These are phyloP conservation scores for Pseudozyma tsukubaensis DNA, from an alignment of 1,284 basidiomycete species.

Conservation along the genomic window DNA sequence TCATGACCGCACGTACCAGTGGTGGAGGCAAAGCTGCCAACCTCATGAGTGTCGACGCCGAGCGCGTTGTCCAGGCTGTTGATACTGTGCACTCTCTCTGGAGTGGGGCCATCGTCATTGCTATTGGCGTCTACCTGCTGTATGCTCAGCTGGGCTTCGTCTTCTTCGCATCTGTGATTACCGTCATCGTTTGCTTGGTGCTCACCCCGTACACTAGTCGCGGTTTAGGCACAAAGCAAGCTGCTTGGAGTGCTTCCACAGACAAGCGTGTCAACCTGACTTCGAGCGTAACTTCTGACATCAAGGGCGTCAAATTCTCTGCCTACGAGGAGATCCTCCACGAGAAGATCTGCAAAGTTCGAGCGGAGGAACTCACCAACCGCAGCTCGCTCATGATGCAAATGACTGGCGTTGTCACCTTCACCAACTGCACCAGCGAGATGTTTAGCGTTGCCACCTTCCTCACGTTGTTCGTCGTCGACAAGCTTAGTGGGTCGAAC, in stretches of 20 bases:
- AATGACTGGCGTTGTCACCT: conserved; percentile 34
- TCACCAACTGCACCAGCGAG: conserved; percentile 37
- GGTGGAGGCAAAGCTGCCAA: conserved; percentile 59
- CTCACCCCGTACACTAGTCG: conserved; percentile 46
- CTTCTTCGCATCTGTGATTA: conserved; percentile 55
- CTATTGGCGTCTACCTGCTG: conserved; percentile 55
- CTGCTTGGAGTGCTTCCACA: conserved; percentile 49
- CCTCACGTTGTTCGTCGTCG: conserved; percentile 47
- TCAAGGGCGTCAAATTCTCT: conserved; percentile 62
- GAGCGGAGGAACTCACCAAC: conserved; percentile 45
- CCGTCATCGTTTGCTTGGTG: conserved; percentile 43
- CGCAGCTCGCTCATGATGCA: conserved; percentile 25
- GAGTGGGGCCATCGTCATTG: conserved; percentile 51
- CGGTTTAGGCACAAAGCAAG: conserved; percentile 48
- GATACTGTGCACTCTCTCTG: conserved; percentile 54
- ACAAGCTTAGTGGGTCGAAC: conserved; percentile 30
- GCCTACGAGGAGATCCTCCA: conserved; percentile 58
- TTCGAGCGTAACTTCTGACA: conserved; percentile 49
- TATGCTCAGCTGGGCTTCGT: conserved; percentile 51
- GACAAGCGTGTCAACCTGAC: conserved; percentile 59
- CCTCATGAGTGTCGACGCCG: conserved; percentile 64
- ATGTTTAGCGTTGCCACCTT: conserved; percentile 48
- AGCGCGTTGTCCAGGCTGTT: conserved; percentile 53
- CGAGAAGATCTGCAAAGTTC: conserved; percentile 38
- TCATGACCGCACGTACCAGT: conserved; percentile 48